Base-by-base conservation (phyloP, 2,329 filamentous ascomycete species). In the Verticillium nubilum region DNA sequence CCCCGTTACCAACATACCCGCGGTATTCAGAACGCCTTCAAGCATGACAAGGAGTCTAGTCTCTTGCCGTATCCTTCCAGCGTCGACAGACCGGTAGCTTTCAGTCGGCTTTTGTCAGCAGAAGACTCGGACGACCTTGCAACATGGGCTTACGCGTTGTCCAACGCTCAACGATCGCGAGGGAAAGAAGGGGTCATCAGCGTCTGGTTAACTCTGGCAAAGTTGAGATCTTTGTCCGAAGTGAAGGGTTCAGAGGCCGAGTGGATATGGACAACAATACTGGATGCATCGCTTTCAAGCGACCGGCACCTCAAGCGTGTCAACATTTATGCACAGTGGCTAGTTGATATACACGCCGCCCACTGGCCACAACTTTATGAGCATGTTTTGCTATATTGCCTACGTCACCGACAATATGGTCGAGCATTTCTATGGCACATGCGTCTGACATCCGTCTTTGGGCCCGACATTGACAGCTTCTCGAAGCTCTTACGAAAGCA, bases 361-460 rank as follows among this genome's bases (percentile, higher is more conserved):
- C 68, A 67, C 47, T 85, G 81, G 82, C 82, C 82, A 1, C 67
- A 74, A 13, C 67, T 84, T 2, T 84, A 85, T 63, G 67, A 69
- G n/a, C 78, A 72, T n/a, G 65, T 79, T 13, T 65, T 86, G 19
- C 69, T 74, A 23, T 71, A 72, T 62, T 77, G 78, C 54, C 69
- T 85, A 5, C 69, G 67, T 1, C 72, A 72, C 27, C 70, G 68
- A 28, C 69, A 76, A 52, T 75, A 74, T 56, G 68, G 70, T 1
- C 67, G 72, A 53, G 77, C 73, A 7, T 59, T 80, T 52, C 70
- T 70, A 28, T 85, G 82, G 81, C 81, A 85, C 63, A 42, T 78
- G 4, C 74, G 71, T 5, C 67, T 85, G 23, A 71, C 69, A 31
- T 70, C 76, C 4, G 72, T 68, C 12, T 81, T 82, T 62, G 73